Conservation (phyloP, 257 asterid species). For the Capsicum baccatum region DNA sequence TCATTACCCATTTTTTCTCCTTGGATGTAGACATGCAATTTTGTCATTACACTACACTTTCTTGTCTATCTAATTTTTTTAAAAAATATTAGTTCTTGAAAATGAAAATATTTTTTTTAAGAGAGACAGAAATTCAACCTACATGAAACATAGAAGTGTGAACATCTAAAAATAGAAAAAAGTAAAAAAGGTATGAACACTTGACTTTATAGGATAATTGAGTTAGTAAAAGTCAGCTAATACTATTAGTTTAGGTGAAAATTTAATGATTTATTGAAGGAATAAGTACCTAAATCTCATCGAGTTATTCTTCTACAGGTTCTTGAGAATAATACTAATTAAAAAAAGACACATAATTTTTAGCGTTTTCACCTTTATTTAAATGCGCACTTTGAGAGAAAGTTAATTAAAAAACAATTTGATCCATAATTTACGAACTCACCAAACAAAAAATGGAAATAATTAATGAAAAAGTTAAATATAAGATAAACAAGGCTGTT, state of each 20-base stretch:
- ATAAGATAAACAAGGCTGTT: no score
- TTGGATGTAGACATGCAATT: not conserved
- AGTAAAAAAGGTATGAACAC: slow-evolving; percentile 9
- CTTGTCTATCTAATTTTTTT: not conserved
- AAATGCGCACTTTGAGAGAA: no score
- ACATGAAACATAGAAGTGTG: not conserved
- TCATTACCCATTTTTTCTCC: not conserved
- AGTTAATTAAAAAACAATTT: no score
- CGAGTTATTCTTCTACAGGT: not conserved
- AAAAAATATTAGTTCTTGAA: slow-evolving; percentile 4
- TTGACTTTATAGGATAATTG: slow-evolving; percentile 17
- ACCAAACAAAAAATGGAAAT: no score
- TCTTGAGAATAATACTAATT: not conserved
- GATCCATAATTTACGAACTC: no score
- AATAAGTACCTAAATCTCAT: not conserved
- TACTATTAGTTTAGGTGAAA: not conserved
- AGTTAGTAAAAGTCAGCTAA: slow-evolving; percentile 6
- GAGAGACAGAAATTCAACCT: not conserved
- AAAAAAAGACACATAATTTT: no score
- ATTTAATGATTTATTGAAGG: not conserved
- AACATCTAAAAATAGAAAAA: slow-evolving; percentile 1
- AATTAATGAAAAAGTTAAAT: no score
- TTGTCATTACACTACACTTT: not conserved
- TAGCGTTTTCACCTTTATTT: no score
- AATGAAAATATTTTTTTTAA: not conserved